Evolutionary conservation across 2,329 filamentous ascomycete genomes (phyloP), one percentile per base, ranked within the genome.

Genomic region (Cryphonectria naterciae): DNA sequence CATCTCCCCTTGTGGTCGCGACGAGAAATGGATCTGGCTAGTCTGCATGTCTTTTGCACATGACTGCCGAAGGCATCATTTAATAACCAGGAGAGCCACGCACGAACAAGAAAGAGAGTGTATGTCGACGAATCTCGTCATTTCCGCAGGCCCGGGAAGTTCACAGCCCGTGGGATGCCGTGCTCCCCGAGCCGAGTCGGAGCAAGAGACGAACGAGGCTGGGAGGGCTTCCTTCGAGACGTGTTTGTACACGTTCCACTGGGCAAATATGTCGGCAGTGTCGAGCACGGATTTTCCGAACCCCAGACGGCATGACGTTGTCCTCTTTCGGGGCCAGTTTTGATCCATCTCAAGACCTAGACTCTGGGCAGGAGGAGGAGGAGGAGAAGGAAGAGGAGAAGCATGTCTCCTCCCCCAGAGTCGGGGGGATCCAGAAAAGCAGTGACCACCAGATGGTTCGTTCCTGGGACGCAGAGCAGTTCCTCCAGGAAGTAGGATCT

Each of bases 371-470:
- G 52, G 10, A 39, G 37, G 37, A 39, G 37, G 10, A 39, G 37
- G 37, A 39, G 37, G 10, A 56, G 25, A 1, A 46, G 17, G 19
- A 7, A 13, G 43, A 49, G 19, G 46, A 49, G 46, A 49, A 49
- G 10, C 46, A 49, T 6, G 1, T n/a, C n/a, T 28, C 49, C n/a
- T 28, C 25, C 25, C 54, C 28, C 54, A 32, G 25, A 32, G 25
- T 17, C 28, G 46, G 46, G 19, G 46, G 28, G 28, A n/a, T 11
- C 46, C 19, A 49, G 19, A 8, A n/a, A n/a, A 58, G 54, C 54
- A 58, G 28, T 58, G 54, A 8, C 54, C 54, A 58, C 54, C 54
- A 32, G 54, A 15, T 58, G 54, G 54, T 58, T 58, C 54, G 54
- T 32, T 8, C 25, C 54, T 32, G 4, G 25, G 25, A 28, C 28